Percentiles rank a stretch among this genome's conserved stretches.
phyloP scores from a whole-genome alignment of 306 rosid genomes.

The Mimosa pudica region DNA sequence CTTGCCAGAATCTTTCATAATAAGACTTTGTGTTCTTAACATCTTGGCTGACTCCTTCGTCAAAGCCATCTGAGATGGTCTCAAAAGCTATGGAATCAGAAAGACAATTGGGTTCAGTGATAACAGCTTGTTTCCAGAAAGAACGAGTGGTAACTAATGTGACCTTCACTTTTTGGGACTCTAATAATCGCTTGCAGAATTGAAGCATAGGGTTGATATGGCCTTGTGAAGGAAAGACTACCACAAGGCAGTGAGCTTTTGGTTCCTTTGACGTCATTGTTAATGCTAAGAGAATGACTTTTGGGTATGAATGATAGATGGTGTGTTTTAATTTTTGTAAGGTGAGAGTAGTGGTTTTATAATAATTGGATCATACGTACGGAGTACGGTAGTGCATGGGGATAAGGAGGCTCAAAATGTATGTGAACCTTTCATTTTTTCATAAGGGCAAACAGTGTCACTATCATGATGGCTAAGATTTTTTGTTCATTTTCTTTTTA shows the following conservation, averaged over 20 bases:
- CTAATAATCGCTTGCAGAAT: neutral
- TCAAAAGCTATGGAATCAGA: neutral
- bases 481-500: no score
- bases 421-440: neutral
- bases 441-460: neutral
- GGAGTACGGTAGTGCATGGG: neutral
- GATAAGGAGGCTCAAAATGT: neutral
- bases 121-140: neutral
- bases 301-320: neutral
- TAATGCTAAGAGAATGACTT: neutral
- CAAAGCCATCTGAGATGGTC: neutral
- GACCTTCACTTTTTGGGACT: neutral
- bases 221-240: neutral
- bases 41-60: neutral
- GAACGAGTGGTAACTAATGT: neutral
- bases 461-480: neutral
- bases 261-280: slow-evolving; percentile 12
- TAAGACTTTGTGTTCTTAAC: neutral
- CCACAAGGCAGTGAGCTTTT: slow-evolving; percentile 6
- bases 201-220: slow-evolving; percentile 12
- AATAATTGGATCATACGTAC: neutral
- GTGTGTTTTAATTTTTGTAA: neutral
- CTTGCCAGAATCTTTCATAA: neutral
- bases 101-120: neutral
- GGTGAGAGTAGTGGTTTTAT: neutral